phyloP scores from a whole-genome alignment of 768 basidiomycete genomes.

The Chalciporus sphaerocephalus region DNA sequence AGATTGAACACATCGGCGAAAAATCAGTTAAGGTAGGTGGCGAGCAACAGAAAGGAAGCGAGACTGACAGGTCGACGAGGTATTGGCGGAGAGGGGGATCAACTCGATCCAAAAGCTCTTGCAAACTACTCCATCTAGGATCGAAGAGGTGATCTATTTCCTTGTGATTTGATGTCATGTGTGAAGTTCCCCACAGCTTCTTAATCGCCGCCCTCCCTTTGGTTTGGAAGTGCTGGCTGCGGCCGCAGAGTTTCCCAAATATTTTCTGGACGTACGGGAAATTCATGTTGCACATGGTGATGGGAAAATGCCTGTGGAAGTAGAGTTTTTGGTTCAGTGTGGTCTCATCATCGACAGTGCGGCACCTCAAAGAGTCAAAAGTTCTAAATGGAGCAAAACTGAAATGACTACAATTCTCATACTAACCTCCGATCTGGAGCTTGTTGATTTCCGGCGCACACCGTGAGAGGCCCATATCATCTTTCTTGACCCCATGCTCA shows the following conservation, averaged over 20 bases:
- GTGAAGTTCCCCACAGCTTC: conserved; percentile 41
- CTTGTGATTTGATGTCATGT: neutral
- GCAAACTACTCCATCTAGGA: conserved; percentile 50
- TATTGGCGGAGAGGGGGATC: conserved; percentile 72
- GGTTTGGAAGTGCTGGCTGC: conserved; percentile 64
- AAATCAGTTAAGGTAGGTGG: conserved; percentile 50
- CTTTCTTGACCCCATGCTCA: conserved; percentile 3
- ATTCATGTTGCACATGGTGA: conserved; percentile 37
- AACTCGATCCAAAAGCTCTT: conserved; percentile 54
- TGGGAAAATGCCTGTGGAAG: conserved; percentile 51
- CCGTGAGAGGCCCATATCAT: conserved; percentile 43
- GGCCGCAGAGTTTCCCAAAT: conserved; percentile 62
- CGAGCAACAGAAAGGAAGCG: neutral
- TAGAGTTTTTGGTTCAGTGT: conserved; percentile 57
- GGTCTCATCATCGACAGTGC: conserved; percentile 37
- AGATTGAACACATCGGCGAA: conserved; percentile 87
- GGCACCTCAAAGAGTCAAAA: conserved; percentile 39
- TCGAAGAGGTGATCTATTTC: conserved; percentile 53
- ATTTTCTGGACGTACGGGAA: conserved; percentile 51
- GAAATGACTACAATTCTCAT: conserved; percentile 73
- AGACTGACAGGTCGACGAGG: conserved; percentile 39
- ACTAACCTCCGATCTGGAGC: conserved; percentile 67
- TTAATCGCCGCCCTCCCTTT: conserved; percentile 73
- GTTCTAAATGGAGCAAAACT: conserved; percentile 38
- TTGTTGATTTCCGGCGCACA: conserved; percentile 78